Percentiles rank a stretch among this genome's conserved stretches.
These are phyloP conservation scores for Neopestalotiopsis clavispora DNA, from an alignment of 2,329 filamentous ascomycete species.

Conservation along the genomic window DNA sequence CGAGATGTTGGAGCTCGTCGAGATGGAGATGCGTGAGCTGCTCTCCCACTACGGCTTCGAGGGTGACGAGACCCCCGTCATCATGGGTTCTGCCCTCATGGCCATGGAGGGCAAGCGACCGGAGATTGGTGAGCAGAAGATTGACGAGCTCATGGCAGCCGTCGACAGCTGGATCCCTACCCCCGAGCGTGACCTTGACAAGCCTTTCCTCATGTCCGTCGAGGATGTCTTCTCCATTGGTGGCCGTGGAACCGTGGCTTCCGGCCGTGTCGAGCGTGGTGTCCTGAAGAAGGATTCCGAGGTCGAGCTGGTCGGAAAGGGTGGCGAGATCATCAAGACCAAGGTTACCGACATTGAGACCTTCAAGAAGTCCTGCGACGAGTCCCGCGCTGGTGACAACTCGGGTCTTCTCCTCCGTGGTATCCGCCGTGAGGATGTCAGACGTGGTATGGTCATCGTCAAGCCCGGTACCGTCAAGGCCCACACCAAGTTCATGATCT, in stretches of 20 bases:
- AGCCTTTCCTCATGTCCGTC: conserved; percentile 98
- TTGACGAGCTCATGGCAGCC: conserved; percentile 87
- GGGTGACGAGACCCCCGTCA: conserved; percentile 95
- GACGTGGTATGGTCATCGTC: conserved; percentile 91
- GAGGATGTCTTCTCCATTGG: conserved; percentile 91
- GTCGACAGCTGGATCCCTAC: conserved; percentile 98
- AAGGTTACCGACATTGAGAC: conserved; percentile 99
- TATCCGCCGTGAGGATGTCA: conserved; percentile 92
- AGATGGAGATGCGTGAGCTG: conserved; percentile 99
- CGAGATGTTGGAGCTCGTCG: conserved; percentile 99
- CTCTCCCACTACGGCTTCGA: conserved; percentile 93
- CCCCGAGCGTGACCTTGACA: conserved; percentile 90
- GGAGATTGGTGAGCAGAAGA: conserved; percentile 86
- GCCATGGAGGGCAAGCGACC: conserved; percentile 85
- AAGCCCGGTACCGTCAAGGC: conserved; percentile 84
- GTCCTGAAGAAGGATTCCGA: conserved; percentile 91
- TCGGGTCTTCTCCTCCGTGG: conserved; percentile 95
- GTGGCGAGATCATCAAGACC: conserved; percentile 84
- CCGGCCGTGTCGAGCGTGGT: conserved; percentile 96
- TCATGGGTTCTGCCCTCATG: conserved; percentile 96
- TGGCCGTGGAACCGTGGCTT: conserved; percentile 95
- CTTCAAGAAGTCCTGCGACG: conserved; percentile 99
- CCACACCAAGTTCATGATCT: conserved; percentile 89
- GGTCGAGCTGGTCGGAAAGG: conserved; percentile 93
- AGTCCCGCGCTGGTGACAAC: conserved; percentile 96